Evolutionary conservation across 805 yeast species (phyloP).

Genomic region (Wickerhamomyces mucosus): DNA sequence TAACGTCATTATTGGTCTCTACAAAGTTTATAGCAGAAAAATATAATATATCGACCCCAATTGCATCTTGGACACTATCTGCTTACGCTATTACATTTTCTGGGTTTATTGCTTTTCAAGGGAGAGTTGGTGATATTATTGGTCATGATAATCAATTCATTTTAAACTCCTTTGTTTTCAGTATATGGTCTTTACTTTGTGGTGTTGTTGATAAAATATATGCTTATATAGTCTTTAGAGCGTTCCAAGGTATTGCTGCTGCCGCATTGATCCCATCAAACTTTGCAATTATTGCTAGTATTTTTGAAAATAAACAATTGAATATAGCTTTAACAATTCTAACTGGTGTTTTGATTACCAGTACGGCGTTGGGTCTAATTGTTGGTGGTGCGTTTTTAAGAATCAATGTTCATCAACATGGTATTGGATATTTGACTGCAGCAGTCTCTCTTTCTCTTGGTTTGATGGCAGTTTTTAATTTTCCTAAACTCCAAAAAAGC

Average conservation of each 20-base stretch:
- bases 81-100: conserved; percentile 35
- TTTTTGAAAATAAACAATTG: conserved; percentile 20
- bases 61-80: conserved; percentile 31
- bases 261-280: conserved; percentile 31
- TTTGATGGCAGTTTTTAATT: conserved; percentile 3
- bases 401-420: conserved; percentile 29
- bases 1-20: background rate
- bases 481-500: background rate
- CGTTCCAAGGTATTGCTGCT: conserved; percentile 36
- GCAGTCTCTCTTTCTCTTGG: conserved; percentile 17
- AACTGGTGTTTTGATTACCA: conserved; percentile 19
- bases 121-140: conserved; percentile 30
- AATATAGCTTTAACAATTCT: conserved; percentile 19
- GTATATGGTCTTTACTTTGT: conserved; percentile 23
- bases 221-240: conserved; percentile 32
- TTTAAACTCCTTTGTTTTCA: conserved; percentile 18
- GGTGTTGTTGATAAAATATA: conserved; percentile 26
- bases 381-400: conserved; percentile 36
- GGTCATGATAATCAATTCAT: conserved; percentile 26
- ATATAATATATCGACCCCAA: conserved; percentile 11
- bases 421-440: conserved; percentile 29
- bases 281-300: conserved; percentile 23
- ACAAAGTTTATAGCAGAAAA: background rate
- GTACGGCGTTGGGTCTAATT: conserved; percentile 31
- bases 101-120: conserved; percentile 31